Base-by-base conservation (phyloP, 1,139 yeast genomes). In the Saccharomyces hybrid region DNA sequence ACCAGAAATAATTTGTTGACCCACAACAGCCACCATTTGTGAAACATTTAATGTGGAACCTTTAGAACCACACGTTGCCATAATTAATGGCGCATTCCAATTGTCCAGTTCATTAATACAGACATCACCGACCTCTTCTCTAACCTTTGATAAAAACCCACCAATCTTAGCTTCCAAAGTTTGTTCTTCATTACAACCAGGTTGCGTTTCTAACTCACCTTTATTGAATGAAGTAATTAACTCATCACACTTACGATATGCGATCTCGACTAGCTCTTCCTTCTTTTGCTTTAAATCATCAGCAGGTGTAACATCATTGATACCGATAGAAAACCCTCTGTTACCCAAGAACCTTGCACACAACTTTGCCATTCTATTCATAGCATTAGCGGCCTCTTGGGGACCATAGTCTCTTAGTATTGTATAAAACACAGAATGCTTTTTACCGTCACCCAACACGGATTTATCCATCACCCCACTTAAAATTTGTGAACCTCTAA, bases 1-100 rank as follows among this genome's bases (percentile, higher is more conserved):
- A 72, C 99, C 99, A 4, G 96, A 84, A 64, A 95, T 95, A 76
- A 95, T 95, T 72, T 95, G 99, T 74, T 95, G 99, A 56, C 99
- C 99, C 51, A 95, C 99, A 70, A 95, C 97, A 0, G 99, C 99
- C 79, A 95, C 99, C 99, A 95, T 95, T 75, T 95, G 99, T 9
- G 99, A 93, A 48, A 95, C 99, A 71, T 95, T 95, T 61, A 95
- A 81, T 0, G 97, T 90, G 46, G 99, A 93, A 72, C 99, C 99
- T 72, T 95, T 95, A 51, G 99, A 93, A 63, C 99, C 99, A 80
- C 99, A 93, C 0, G 96, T 89, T 9, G 99, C 98, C 99, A 95
- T 95, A 68, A 95, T 91, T 67, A 95, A 80, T 46, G 99, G 99
- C 41, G 99, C 96, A 71, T 95, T 95, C 49, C 90, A 81, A 54